phyloP scores from a whole-genome alignment of 2,329 filamentous ascomycete genomes.

The Aureobasidium sp. region DNA sequence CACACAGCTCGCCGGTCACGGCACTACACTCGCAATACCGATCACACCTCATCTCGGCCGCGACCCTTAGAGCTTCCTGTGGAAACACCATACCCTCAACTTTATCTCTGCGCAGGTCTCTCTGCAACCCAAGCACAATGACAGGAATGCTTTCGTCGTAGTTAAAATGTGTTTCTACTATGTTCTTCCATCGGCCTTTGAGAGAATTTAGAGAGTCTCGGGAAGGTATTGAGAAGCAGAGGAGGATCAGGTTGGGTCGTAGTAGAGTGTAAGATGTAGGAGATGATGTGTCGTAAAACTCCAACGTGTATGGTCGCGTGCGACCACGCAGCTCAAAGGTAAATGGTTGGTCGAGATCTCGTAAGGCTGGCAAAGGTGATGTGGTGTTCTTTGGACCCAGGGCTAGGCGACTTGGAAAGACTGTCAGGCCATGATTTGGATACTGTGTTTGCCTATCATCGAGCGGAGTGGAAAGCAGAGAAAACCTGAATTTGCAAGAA shows the following conservation, averaged over 20 bases:
- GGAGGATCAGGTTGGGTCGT: conserved; percentile 47
- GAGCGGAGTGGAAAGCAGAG: not conserved
- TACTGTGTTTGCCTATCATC: not conserved
- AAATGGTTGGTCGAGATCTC: conserved; percentile 52
- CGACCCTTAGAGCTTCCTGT: conserved; percentile 42
- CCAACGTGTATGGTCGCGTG: conserved; percentile 46
- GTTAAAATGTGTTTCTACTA: conserved; percentile 47
- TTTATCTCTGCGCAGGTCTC: conserved; percentile 46
- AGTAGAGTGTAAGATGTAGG: conserved; percentile 52
- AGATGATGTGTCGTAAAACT: conserved; percentile 51
- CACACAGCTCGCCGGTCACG: conserved; percentile 52
- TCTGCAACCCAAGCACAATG: conserved; percentile 52
- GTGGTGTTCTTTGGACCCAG: conserved; percentile 19
- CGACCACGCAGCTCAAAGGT: conserved; percentile 52
- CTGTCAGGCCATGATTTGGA: not conserved
- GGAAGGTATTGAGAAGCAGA: conserved; percentile 53
- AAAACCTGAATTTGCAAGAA: not conserved
- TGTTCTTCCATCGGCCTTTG: conserved; percentile 36
- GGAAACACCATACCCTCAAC: conserved; percentile 41
- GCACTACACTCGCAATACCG: conserved; percentile 58
- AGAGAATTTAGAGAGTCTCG: conserved; percentile 44
- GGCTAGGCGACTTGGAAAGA: conserved; percentile 23
- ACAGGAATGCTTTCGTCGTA: conserved; percentile 46
- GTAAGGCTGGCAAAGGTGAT: conserved; percentile 36
- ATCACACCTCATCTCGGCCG: conserved; percentile 55